Percentiles rank a stretch among this genome's conserved stretches.
phyloP scores from a whole-genome alignment of 1,284 basidiomycete species.

The Ceratobasidium sp. region DNA sequence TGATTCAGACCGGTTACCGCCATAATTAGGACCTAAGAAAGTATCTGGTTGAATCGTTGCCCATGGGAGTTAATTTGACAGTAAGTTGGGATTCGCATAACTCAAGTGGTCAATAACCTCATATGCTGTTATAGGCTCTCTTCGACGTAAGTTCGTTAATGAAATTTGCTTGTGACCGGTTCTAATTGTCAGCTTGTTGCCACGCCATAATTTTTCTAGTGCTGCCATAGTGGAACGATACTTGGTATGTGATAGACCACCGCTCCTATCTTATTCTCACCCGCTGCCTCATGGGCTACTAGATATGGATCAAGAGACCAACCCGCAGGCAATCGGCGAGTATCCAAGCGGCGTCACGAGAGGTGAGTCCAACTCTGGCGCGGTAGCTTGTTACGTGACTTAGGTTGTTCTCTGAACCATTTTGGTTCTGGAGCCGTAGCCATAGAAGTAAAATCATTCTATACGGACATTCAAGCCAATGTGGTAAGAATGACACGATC shows the following conservation, averaged over 20 bases:
- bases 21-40: background rate
- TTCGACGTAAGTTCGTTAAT: conserved; percentile 21
- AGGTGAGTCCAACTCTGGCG: no score
- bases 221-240: conserved; percentile 24
- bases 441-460: background rate
- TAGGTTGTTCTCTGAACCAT: no score
- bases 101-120: background rate
- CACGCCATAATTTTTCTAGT: background rate
- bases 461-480: background rate
- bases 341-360: no score
- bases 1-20: background rate
- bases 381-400: no score
- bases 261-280: background rate
- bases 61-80: conserved; percentile 1
- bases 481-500: background rate
- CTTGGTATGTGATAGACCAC: background rate
- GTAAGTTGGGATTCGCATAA: background rate
- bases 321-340: background rate
- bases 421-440: no score
- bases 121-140: background rate
- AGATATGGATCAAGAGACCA: background rate
- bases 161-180: no score
- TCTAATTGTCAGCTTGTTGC: background rate
- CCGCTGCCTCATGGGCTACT: background rate
- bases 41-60: conserved; percentile 2